These are phyloP conservation scores for Achaetomium macrosporum DNA, from an alignment of 2,329 filamentous ascomycete genomes.

Conservation along the genomic window DNA sequence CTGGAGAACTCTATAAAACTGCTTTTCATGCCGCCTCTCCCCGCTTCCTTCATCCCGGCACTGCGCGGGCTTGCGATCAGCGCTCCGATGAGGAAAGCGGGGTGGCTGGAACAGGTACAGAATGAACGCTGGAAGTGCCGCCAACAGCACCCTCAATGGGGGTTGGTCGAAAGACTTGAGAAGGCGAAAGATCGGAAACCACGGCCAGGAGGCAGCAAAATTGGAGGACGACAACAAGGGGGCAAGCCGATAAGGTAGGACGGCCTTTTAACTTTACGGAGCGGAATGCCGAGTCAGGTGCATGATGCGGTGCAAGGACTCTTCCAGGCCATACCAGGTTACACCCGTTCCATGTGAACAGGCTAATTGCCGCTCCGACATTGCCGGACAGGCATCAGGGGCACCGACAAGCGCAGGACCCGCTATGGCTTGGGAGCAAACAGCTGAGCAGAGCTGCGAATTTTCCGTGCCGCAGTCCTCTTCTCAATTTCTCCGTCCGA, in stretches of 20 bases:
- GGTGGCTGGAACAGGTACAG: constrained; percentile 2
- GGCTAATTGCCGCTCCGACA: constrained; percentile 27
- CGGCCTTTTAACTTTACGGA: constrained; percentile 18
- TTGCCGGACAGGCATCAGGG: constrained; percentile 17
- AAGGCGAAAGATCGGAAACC: neutral
- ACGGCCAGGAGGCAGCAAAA: neutral
- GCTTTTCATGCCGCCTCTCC: neutral
- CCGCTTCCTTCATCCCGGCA: neutral
- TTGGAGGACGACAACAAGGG: neutral
- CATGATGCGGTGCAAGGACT: constrained; percentile 15
- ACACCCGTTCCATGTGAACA: constrained; percentile 20
- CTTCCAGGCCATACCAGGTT: constrained; percentile 9
- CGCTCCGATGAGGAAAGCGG: neutral
- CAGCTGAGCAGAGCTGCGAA: constrained; percentile 13
- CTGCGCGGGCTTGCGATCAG: constrained; percentile 6
- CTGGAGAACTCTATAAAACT: neutral
- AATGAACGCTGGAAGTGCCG: constrained; percentile 18
- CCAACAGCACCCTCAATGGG: neutral
- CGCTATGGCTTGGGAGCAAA: constrained; percentile 14
- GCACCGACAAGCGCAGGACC: constrained; percentile 10
- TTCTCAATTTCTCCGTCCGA: constrained; percentile 3
- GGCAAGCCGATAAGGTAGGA: constrained; percentile 11
- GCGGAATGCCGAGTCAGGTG: constrained; percentile 24
- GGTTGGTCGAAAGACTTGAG: constrained; percentile 1
- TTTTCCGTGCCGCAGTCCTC: constrained; percentile 18